Base-by-base conservation (phyloP, 2,329 filamentous ascomycete species). In the Lachnellula occidentalis region DNA sequence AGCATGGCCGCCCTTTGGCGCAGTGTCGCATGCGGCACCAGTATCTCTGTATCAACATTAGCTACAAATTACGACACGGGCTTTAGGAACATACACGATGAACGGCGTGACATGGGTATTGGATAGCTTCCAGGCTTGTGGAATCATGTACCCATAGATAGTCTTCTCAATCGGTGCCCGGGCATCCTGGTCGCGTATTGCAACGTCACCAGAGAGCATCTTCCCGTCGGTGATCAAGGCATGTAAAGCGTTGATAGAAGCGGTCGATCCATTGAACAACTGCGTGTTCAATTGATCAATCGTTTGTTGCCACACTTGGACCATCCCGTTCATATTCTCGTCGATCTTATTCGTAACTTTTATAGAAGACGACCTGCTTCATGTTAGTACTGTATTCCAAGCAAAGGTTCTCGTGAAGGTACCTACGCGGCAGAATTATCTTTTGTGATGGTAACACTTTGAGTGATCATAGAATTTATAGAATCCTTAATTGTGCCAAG, bases 121-220 rank as follows among this genome's bases (percentile, higher is more conserved):
- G 5, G 68, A 65, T 31, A 48, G 48, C 12, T 55, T 53, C 71
- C 70, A 73, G 3, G 68, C 42, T 14, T 55, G 51, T 7, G 71
- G 70, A 51, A 73, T 70, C 45, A 66, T 58, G 45, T 58, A 69
- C 43, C 58, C 67, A 51, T 61, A 71, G 50, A 72, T 62, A 37
- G 63, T 45, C 54, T 64, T 68, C 49, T 42, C 9, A 37, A 66
- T 50, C 50, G 58, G 57, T 21, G 31, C 21, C 22, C 59, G 19
- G 34, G 63, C 41, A 1, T 56, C 53, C 37, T 27, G 43, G 19
- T 19, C 42, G 22, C 34, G 39, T 37, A 22, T 31, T 43, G 24
- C 43, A 21, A 46, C 24, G 17, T 19, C 41, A 22, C 66, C 65
- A 1, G 47, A 52, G 49, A 66, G 55, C 27, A 72, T 55, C 39